Percentiles rank a stretch among this genome's conserved stretches.
These are phyloP conservation scores for Mortierella sp. DNA, from an alignment of 371 early-diverging fungal genomes.

Conservation along the genomic window DNA sequence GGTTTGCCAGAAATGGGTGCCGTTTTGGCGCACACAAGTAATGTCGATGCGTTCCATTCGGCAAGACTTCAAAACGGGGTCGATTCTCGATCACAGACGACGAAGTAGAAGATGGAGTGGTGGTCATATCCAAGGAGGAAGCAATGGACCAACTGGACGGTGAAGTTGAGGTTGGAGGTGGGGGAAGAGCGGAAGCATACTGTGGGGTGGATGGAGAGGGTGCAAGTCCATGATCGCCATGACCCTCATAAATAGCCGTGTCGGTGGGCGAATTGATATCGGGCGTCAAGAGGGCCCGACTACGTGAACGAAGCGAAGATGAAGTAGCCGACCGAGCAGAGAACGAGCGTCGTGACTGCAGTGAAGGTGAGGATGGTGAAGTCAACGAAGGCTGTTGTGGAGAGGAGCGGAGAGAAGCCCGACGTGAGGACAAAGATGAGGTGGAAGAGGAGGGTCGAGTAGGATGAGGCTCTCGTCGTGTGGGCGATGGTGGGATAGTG, in stretches of 20 bases:
- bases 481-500: no score
- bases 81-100: slow-evolving; percentile 23
- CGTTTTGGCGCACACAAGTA: slow-evolving; percentile 40
- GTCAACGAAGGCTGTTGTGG: no score
- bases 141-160: slow-evolving; percentile 41
- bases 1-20: slow-evolving; percentile 40
- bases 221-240: no score
- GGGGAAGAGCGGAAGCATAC: slow-evolving; percentile 1
- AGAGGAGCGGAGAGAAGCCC: no score
- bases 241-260: not conserved
- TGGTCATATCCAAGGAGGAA: slow-evolving; percentile 17
- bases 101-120: slow-evolving; percentile 20
- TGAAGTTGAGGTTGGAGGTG: slow-evolving; percentile 17
- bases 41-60: slow-evolving; percentile 40
- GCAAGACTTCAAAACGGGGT: slow-evolving; percentile 25
- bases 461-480: slow-evolving; percentile 1
- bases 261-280: slow-evolving; percentile 21
- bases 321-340: no score
- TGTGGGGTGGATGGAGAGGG: no score
- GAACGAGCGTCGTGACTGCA: no score
- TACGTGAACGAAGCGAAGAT: not conserved
- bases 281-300: slow-evolving; percentile 13
- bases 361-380: no score
- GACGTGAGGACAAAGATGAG: no score
- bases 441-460: not conserved